These are phyloP conservation scores for Cercospora sp. DNA, from an alignment of 2,329 filamentous ascomycete species.

Conservation along the genomic window DNA sequence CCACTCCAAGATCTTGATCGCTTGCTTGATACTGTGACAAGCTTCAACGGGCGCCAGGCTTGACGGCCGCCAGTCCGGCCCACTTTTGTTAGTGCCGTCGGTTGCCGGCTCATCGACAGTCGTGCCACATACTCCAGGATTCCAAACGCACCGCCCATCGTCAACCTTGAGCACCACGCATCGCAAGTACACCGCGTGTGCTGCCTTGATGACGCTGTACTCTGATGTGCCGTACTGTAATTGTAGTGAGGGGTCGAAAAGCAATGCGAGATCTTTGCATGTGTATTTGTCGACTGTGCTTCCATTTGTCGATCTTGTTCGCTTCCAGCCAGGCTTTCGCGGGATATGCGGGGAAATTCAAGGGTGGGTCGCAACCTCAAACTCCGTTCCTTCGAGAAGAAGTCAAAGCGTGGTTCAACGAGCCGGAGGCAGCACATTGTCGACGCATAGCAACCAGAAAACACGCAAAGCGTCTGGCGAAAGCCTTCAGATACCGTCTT, in stretches of 20 bases:
- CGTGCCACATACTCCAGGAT: background rate
- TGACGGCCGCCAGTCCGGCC: background rate
- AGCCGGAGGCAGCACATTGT: background rate
- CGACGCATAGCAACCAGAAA: background rate
- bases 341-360: conserved; percentile 7
- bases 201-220: background rate
- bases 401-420: background rate
- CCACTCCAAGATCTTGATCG: background rate
- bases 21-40: background rate
- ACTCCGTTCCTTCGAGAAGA: background rate
- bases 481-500: conserved; percentile 13
- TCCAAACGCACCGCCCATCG: background rate
- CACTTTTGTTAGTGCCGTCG: background rate
- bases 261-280: conserved; percentile 1
- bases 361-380: background rate
- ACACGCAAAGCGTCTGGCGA: background rate
- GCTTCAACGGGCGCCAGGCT: background rate
- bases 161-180: background rate
- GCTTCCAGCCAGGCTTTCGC: background rate
- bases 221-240: background rate
- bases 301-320: conserved; percentile 17
- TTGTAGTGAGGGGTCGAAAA: background rate
- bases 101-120: conserved; percentile 1
- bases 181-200: background rate
- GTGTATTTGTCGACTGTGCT: background rate